phyloP scores from a whole-genome alignment of 805 yeast genomes.

The Pichia eremophila region DNA sequence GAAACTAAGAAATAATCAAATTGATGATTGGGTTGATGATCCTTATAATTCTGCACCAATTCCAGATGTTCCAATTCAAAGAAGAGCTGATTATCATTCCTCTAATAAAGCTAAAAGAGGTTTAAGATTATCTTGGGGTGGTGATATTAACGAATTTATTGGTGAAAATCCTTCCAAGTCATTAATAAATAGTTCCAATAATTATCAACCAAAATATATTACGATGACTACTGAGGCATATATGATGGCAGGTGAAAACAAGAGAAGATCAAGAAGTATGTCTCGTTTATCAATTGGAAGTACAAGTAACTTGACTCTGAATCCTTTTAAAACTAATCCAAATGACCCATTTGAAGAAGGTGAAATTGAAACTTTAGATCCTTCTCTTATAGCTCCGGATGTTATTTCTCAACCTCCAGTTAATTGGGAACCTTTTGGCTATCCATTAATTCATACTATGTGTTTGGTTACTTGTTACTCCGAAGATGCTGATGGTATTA shows the following conservation, averaged over 20 bases:
- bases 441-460: slow-evolving; percentile 65
- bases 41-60: slow-evolving; percentile 42
- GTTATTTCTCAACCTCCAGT: slow-evolving; percentile 88
- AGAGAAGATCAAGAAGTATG: slow-evolving; percentile 6
- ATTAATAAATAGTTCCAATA: slow-evolving; percentile 1
- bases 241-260: slow-evolving; percentile 13
- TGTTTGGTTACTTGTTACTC: slow-evolving; percentile 89
- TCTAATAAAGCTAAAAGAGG: slow-evolving; percentile 24
- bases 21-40: slow-evolving; percentile 83
- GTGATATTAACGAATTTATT: slow-evolving; percentile 26
- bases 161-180: slow-evolving; percentile 3
- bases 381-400: slow-evolving; percentile 60
- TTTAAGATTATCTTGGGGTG: slow-evolving; percentile 31
- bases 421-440: slow-evolving; percentile 78
- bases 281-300: slow-evolving; percentile 8
- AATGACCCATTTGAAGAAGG: slow-evolving; percentile 24
- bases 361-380: slow-evolving; percentile 40
- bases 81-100: slow-evolving; percentile 39
- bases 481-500: slow-evolving; percentile 77
- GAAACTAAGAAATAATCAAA: slow-evolving; percentile 53
- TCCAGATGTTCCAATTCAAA: slow-evolving; percentile 38
- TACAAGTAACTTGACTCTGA: slow-evolving; percentile 6
- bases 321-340: slow-evolving; percentile 4
- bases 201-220: slow-evolving; percentile 36
- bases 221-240: slow-evolving; percentile 62